Percentiles rank a stretch among this genome's conserved stretches.
These are phyloP conservation scores for Excoecaria cochinchinensis DNA, from an alignment of 345 rosid species.

Conservation along the genomic window DNA sequence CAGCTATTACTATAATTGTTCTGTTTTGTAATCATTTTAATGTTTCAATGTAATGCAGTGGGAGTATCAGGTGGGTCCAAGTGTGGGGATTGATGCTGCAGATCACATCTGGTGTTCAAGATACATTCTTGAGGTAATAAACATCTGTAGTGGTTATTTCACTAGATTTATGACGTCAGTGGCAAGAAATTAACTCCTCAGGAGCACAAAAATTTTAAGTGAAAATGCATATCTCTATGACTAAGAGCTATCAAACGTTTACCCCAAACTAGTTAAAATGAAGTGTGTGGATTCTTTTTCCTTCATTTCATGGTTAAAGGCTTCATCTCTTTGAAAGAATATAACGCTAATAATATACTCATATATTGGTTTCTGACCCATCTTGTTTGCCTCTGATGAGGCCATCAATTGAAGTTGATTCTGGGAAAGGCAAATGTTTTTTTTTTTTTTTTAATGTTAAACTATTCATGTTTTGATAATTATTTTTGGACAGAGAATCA, in stretches of 20 bases:
- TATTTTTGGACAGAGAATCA: constrained; percentile 69
- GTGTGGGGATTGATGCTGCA: constrained; percentile 94
- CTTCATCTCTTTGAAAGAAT: no score
- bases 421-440: not conserved
- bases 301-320: no score
- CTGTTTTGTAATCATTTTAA: constrained; percentile 12
- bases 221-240: not conserved
- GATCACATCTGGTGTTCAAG: constrained; percentile 94
- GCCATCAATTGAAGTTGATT: not conserved
- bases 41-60: constrained; percentile 49
- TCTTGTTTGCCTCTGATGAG: not conserved
- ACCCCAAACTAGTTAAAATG: not conserved
- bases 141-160: not conserved
- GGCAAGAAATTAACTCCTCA: not conserved
- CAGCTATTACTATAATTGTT: not conserved
- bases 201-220: not conserved
- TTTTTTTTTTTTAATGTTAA: not conserved
- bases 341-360: no score
- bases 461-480: constrained; percentile 2
- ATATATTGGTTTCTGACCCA: not conserved
- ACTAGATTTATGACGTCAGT: constrained; percentile 1
- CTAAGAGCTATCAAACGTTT: not conserved
- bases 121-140: constrained; percentile 91
- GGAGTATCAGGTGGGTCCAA: constrained; percentile 99
- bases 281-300: not conserved